Evolutionary conservation across 1,139 yeast genomes (phyloP).

Genomic region (Meyerozyma carpophila): DNA sequence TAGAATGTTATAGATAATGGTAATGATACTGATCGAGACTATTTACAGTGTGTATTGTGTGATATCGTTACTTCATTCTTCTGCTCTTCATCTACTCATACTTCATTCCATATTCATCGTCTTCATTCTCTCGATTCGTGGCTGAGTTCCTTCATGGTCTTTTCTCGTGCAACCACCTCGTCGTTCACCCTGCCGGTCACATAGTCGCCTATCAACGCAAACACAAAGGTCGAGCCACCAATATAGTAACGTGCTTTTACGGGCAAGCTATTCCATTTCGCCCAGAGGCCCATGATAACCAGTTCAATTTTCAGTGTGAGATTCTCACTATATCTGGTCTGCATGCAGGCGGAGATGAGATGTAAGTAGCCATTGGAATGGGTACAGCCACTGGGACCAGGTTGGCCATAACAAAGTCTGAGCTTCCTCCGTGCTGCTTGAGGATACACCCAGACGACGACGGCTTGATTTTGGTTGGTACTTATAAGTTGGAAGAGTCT

Average conservation of each 20-base stretch:
- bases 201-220: slow-evolving; percentile 50
- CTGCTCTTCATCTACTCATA: too few species aligned
- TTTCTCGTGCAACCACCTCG: slow-evolving; percentile 34
- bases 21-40: neutral
- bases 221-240: slow-evolving; percentile 47
- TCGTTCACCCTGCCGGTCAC: slow-evolving; percentile 43
- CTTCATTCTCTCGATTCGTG: too few species aligned
- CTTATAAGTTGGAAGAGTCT: slow-evolving; percentile 64
- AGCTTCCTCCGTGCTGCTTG: slow-evolving; percentile 80
- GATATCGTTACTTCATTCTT: too few species aligned
- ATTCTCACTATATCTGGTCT: neutral
- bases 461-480: slow-evolving; percentile 58
- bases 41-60: neutral
- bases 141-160: slow-evolving; percentile 31
- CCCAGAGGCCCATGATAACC: slow-evolving; percentile 28
- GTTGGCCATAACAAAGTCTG: slow-evolving; percentile 30
- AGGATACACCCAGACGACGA: slow-evolving; percentile 50
- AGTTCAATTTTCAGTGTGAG: neutral
- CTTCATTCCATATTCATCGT: too few species aligned
- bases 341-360: neutral
- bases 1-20: neutral
- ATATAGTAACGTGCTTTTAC: slow-evolving; percentile 46
- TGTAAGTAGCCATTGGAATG: neutral
- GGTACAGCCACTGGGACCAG: slow-evolving; percentile 10
- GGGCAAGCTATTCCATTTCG: slow-evolving; percentile 48